These are phyloP conservation scores for Ambrosia trifida DNA, from an alignment of 129 eudicot species.

Conservation along the genomic window DNA sequence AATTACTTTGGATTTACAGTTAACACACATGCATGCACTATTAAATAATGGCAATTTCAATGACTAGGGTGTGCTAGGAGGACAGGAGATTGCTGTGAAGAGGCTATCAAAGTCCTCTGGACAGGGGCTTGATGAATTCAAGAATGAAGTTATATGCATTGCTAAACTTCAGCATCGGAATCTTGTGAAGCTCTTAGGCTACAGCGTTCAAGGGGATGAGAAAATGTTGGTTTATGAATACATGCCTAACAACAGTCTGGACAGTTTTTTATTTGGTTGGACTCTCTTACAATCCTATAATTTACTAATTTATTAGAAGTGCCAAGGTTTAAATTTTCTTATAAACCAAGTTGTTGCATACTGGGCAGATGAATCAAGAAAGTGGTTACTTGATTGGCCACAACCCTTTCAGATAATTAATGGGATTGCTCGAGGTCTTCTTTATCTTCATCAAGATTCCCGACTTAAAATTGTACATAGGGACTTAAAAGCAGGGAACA, in stretches of 20 bases:
- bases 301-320: not conserved
- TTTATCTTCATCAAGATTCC: not conserved
- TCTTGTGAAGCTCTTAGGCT: conserved; percentile 48
- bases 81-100: conserved; percentile 68
- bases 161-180: conserved; percentile 41
- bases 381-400: not conserved
- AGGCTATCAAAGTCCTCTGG: conserved; percentile 50
- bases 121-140: conserved; percentile 57
- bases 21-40: too few relatives aligned
- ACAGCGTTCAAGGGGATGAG: conserved; percentile 54
- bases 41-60: too few relatives aligned
- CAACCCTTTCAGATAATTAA: not conserved
- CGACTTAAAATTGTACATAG: conserved; percentile 6
- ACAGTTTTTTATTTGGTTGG: conserved; percentile 54
- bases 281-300: not conserved
- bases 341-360: not conserved
- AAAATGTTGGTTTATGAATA: conserved; percentile 58
- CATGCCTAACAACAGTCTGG: conserved; percentile 71
- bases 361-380: not conserved
- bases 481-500: conserved; percentile 7
- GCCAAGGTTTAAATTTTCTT: not conserved
- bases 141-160: conserved; percentile 46
- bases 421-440: conserved; percentile 7
- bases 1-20: not conserved
- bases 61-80: conserved; percentile 52